phyloP scores from a whole-genome alignment of 306 rosid species.

The Clitoria ternatea region DNA sequence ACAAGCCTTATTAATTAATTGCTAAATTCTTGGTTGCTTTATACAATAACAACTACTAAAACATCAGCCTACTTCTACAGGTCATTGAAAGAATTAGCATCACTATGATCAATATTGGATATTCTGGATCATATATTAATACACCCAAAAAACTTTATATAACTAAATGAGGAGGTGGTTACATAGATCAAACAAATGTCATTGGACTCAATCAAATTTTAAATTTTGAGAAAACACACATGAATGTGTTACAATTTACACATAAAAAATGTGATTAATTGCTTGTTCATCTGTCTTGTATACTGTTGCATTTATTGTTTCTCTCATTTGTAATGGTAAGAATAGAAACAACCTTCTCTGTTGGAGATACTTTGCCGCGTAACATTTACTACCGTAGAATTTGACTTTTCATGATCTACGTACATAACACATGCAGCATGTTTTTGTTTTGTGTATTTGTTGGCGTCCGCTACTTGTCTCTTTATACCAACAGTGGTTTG shows the following conservation, averaged over 20 bases:
- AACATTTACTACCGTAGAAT: slow-evolving; percentile 20
- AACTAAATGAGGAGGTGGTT: neutral
- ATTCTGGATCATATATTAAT: too few relatives aligned
- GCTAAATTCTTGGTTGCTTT: neutral
- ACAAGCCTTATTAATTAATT: neutral
- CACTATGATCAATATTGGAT: too few relatives aligned
- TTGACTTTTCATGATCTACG: slow-evolving; percentile 16
- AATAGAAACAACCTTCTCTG: slow-evolving; percentile 25
- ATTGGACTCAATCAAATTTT: neutral
- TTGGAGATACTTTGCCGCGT: slow-evolving; percentile 7
- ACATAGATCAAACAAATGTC: neutral
- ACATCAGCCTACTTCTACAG: too few relatives aligned
- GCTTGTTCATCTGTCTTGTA: neutral
- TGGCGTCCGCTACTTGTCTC: slow-evolving; percentile 16
- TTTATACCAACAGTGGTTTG: slow-evolving; percentile 7
- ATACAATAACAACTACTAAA: neutral
- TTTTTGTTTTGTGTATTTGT: slow-evolving; percentile 32
- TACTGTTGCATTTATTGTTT: slow-evolving; percentile 18
- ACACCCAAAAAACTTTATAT: neutral
- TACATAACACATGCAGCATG: slow-evolving; percentile 31
- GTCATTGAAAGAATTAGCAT: too few relatives aligned
- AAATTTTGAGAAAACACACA: neutral
- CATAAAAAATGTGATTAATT: neutral
- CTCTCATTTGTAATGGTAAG: slow-evolving; percentile 12
- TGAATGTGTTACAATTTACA: neutral